Percentiles rank a stretch among this genome's conserved stretches.
phyloP scores from a whole-genome alignment of 2,329 filamentous ascomycete genomes.

The Penicillium occitanis region DNA sequence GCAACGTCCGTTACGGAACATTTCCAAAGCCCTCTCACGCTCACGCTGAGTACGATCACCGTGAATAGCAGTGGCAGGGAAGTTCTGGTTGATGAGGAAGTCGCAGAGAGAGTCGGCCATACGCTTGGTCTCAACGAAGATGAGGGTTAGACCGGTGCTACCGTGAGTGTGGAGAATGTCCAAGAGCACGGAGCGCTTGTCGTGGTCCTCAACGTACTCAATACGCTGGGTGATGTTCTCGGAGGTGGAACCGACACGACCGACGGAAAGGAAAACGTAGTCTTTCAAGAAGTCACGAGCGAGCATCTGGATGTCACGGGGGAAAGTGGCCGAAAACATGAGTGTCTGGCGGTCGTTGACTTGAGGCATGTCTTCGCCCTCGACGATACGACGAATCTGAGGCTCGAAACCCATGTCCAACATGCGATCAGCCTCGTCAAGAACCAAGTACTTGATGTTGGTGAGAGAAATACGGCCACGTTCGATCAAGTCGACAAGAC shows the following conservation, averaged over 20 bases:
- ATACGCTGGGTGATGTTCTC: slow-evolving; percentile 99
- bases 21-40: slow-evolving; percentile 95
- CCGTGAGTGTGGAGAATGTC: slow-evolving; percentile 93
- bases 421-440: slow-evolving; percentile 99
- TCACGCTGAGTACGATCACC: slow-evolving; percentile 98
- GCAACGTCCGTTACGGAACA: slow-evolving; percentile 94
- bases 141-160: slow-evolving; percentile 81
- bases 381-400: slow-evolving; percentile 97
- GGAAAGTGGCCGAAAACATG: slow-evolving; percentile 99
- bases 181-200: slow-evolving; percentile 96
- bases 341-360: slow-evolving; percentile 88
- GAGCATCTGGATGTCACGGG: slow-evolving; percentile 98
- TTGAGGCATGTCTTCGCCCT: slow-evolving; percentile 94
- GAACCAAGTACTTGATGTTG: slow-evolving; percentile 99
- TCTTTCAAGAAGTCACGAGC: slow-evolving; percentile 98
- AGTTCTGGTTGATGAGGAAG: slow-evolving; percentile 97
- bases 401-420: slow-evolving; percentile 99
- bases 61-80: slow-evolving; percentile 97
- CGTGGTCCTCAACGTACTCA: slow-evolving; percentile 92
- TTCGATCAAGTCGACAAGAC: slow-evolving; percentile 97
- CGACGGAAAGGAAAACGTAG: slow-evolving; percentile 98
- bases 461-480: slow-evolving; percentile 94
- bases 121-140: slow-evolving; percentile 99
- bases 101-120: slow-evolving; percentile 98
- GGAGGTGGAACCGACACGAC: slow-evolving; percentile 97